Conservation (phyloP, 148 eudicot species). For the Oxyria digyna region DNA sequence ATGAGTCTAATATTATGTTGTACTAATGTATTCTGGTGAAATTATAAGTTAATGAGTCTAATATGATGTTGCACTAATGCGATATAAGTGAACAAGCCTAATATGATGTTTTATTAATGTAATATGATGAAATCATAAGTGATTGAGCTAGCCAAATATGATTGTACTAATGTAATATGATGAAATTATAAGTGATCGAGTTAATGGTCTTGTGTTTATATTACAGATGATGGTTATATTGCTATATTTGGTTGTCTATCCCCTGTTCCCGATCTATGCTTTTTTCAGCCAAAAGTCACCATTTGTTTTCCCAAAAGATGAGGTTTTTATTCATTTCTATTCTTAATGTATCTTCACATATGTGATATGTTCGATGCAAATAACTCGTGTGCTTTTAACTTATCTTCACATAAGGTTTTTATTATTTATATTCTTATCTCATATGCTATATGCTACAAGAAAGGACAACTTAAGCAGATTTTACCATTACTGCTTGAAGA, state of each 20-base stretch:
- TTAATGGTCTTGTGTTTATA: slow-evolving; percentile 11
- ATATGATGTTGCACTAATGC: too few species aligned
- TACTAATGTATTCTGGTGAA: too few species aligned
- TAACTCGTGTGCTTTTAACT: neutral
- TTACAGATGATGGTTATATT: slow-evolving; percentile 94
- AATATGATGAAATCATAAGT: too few species aligned
- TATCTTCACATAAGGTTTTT: slow-evolving; percentile 19
- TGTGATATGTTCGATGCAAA: neutral
- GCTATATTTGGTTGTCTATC: slow-evolving; percentile 94
- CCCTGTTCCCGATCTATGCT: slow-evolving; percentile 84
- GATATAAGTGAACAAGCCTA: too few species aligned
- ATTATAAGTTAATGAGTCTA: too few species aligned
- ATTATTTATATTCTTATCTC: neutral
- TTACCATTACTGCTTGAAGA: too few species aligned
- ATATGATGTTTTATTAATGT: too few species aligned
- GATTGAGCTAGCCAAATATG: too few species aligned
- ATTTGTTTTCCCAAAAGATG: slow-evolving; percentile 75
- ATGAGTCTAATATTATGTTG: too few species aligned
- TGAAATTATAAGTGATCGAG: neutral
- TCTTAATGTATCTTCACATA: neutral
- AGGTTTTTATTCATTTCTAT: slow-evolving; percentile 41
- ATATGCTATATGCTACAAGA: neutral
- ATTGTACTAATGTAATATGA: too few species aligned
- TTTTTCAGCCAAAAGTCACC: slow-evolving; percentile 94
- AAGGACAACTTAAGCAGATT: neutral